Conservation (phyloP, 257 asterid species). For the Primulina eburnea region DNA sequence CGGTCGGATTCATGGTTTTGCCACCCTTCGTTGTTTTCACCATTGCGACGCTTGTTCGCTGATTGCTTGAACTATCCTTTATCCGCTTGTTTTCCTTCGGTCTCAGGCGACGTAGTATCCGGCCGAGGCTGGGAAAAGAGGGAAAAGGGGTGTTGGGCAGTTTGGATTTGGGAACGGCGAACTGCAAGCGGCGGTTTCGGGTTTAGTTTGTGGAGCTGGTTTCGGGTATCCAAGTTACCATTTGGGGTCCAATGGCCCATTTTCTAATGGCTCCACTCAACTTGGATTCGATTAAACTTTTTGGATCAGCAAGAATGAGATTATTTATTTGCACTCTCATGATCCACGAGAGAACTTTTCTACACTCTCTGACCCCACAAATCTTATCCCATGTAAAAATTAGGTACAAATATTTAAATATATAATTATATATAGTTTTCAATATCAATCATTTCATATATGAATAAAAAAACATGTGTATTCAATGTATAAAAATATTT, state of each 20-base stretch:
- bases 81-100: not conserved
- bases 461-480: too few relatives aligned
- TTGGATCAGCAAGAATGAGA: too few relatives aligned
- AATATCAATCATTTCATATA: too few relatives aligned
- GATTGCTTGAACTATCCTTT: not conserved
- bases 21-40: constrained; percentile 99
- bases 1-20: constrained; percentile 99
- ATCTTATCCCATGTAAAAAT: too few relatives aligned
- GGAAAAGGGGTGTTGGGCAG: not conserved
- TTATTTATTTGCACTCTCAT: too few relatives aligned
- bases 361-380: too few relatives aligned
- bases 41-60: constrained; percentile 33
- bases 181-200: not conserved
- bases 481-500: too few relatives aligned
- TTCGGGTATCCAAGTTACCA: not conserved
- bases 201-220: not conserved
- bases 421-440: too few relatives aligned
- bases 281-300: too few relatives aligned
- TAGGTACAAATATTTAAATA: too few relatives aligned
- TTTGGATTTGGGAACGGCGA: too few relatives aligned
- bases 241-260: not conserved
- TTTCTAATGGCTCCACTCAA: not conserved
- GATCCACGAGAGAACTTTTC: too few relatives aligned
- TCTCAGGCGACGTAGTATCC: not conserved
- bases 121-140: not conserved